Evolutionary conservation across 140 eudicot genomes (phyloP), one percentile per base, ranked within the genome.

Genomic region (Bidens hawaiensis): DNA sequence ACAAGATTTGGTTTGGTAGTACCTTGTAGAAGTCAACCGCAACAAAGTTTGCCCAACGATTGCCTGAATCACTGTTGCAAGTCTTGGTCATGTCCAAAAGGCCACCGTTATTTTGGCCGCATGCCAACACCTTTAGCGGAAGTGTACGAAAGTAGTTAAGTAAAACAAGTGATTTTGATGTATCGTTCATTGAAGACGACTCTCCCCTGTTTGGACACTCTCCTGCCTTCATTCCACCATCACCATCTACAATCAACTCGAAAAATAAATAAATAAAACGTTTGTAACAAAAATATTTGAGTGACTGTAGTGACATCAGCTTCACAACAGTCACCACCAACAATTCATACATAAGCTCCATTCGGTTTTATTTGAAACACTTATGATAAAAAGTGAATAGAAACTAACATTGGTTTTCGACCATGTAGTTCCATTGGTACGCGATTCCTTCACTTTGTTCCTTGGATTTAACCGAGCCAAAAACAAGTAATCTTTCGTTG

Each of bases 21-120:
- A 88, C 98, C 95, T 85, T 88, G 85, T 93, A 93, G 57, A 42
- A 93, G 64, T 93, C 95, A 10, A 85, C 96, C 16, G 96, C 93
- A 13, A 88, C 80, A 64, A 82, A 93, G 60, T 88, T 93, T 40
- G 99, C 86, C 99, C 99, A 88, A 50, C 99, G 82, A 47, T 81
- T 76, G 38, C 72, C 95, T 4, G 99, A 88, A 10, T 76, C 85
- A 36, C 16, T 67, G 66, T 82, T 46, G 54, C 99, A 93, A 13
- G 99, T 88, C 60, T 70, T 77, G 71, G 91, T 67, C 87, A 82
- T 88, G 78, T 85, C 22, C 69, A 64, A 56, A 6, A 93, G 86
- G 56, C 77, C 75, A 0, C 5, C 79, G 4, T 84, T 83, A 57
- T 90, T 90, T 59, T 90, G 90, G 4, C 81, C 72, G 41, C 97